Evolutionary conservation across 345 rosid genomes (phyloP), one percentile per base, ranked within the genome.

Genomic region (Luvunga scandens): DNA sequence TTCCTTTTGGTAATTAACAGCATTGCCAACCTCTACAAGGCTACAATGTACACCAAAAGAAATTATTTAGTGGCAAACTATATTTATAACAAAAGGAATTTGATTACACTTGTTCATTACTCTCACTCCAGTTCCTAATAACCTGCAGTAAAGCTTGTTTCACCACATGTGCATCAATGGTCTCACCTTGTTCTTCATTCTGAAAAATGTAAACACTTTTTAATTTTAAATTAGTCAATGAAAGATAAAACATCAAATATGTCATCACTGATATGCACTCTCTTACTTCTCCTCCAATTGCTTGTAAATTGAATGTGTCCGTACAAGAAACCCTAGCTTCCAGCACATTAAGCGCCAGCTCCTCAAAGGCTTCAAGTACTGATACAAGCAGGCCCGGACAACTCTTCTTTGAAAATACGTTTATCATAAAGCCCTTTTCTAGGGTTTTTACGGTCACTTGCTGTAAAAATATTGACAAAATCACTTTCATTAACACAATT

Each of bases 261-360:
- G 50, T 13, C 50, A 45, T 45, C 50, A 45, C 13, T 45, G 18
- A 45, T 45, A 45, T 45, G 18, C 10, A 31, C 22, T 48, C 33
- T 55, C 83, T 80, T 90, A 91, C 97, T 88, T 92, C 91, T 82
- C 90, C 91, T 13, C 94, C 93, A 75, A 86, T 85, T 31, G 95
- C 98, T 82, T 95, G 89, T 73, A 95, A 84, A 63, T 79, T 85
- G 68, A 95, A 95, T 14, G 81, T 84, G 36, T 95, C 94, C 1
- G 94, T 82, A 84, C 98, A 95, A 80, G 98, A 92, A 93, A 85
- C 97, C 94, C 95, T 93, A 89, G 98, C 98, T 83, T 95, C 98
- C 21, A 86, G 88, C 76, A 95, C 88, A 81, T 85, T 86, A 34
- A 95, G 93, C 33, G 93, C 90, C 72, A 93, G 75, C 60, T 93